Evolutionary conservation across 805 yeast genomes (phyloP), one percentile per base, ranked within the genome.

Genomic region (Lipomyces chichibuensis): DNA sequence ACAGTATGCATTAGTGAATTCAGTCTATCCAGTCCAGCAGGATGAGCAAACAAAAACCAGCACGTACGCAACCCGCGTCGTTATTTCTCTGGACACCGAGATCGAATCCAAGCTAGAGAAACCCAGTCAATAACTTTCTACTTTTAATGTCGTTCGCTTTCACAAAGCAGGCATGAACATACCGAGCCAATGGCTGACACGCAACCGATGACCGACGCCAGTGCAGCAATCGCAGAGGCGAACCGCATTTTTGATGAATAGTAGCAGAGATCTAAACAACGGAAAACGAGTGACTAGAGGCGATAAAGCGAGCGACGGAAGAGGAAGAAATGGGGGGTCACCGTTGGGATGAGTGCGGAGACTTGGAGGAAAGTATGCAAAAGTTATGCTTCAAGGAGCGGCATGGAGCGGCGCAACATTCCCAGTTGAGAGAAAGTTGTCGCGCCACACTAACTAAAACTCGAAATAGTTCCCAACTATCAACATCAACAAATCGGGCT

Each of bases 71-170:
- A 29, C 20, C 67, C 20, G 69, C 63, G 54, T 64, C 66, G 51
- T 63, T 39, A 77, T 87, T 84, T 75, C 87, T 87, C 80, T 90
- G 81, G 73, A 89, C 96, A 80, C 98, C 97, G 69, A 92, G 81
- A 84, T 91, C 88, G 83, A 93, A 88, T 67, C 93, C 96, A 71
- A 92, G 83, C 80, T 83, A 65, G 35, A 62, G 80, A 83, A 61
- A 13, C 39, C 29, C 37, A 84, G 43, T 37, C 43, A 43, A 23
- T 17, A 6, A 43, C 3, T 7, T 39, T n/a, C 23, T 17, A 2
- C 49, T 14, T 11, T 37, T 14, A 13, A 37, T 13, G 4, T 8
- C 8, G 23, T 17, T 43, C 20, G 49, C 23, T 17, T 17, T 43
- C 23, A 35, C 25, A 35, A 17, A 23, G 53, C 8, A 1, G 17